Evolutionary conservation across 2,329 filamentous ascomycete species (phyloP), one percentile per base, ranked within the genome.

Genomic region (Aspergillus sp.): DNA sequence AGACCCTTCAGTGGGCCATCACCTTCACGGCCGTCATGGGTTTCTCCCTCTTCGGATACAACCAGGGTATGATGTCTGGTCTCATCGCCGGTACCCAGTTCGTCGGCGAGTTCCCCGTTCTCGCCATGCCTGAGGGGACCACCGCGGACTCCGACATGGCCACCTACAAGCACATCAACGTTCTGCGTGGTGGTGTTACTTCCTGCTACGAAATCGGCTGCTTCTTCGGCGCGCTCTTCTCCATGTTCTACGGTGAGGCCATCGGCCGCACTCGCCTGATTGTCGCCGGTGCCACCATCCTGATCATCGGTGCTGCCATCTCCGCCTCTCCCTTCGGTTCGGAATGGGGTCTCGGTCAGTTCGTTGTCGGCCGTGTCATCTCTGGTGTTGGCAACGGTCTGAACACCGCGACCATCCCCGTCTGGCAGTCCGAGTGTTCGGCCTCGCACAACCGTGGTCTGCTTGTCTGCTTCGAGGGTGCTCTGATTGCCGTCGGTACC

Each of bases 261-360:
- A 60, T 73, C 19, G 73, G 73, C 19, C 72, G 73, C 17, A 71
- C 66, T 12, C 75, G 70, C 33, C 76, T 82, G 0, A 79, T 82
- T 53, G 82, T 85, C 63, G 74, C 80, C 45, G 85, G 85, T 51
- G 79, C 82, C 33, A 67, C 82, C 42, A 82, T 86, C 59, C 66
- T 75, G 66, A 57, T 69, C 17, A 12, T 75, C 37, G 73, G 73
- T 44, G 69, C 70, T 19, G 48, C 71, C 20, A 67, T 75, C 45
- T 66, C 68, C 4, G 61, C 64, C 5, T 60, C 63, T 46, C 48
- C 66, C 19, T 70, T 62, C 52, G 58, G 59, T 5, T 33, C 46
- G 12, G 47, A 66, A 1, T 70, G 68, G 65, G 68, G 65, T 56
- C 54, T 73, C 12, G 71, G 74, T 3, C 76, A 79, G 65, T 77